Evolutionary conservation across 805 yeast genomes (phyloP), one percentile per base, ranked within the genome.

Genomic region (Komagataella populi): DNA sequence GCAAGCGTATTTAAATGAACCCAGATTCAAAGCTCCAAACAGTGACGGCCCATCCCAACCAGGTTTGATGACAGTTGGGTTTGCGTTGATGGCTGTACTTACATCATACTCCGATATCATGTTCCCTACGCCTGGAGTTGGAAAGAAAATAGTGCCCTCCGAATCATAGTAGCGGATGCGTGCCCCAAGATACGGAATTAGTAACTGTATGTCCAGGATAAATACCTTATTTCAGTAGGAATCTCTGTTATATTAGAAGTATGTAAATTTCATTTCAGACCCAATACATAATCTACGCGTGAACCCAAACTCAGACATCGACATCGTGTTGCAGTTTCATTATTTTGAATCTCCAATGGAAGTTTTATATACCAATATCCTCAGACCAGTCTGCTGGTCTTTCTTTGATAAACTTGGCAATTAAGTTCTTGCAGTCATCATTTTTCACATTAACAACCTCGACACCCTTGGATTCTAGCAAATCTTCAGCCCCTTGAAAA

Each of bases 401-500:
- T 60, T 85, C 89, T 52, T 70, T 68, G 56, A 91, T 91, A 63
- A 90, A 91, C 56, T 79, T 74, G 51, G 72, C 71, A 95, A 93
- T 86, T 55, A 93, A 63, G 14, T 74, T 73, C 62, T 80, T 80
- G 62, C 93, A 86, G 56, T 77, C 76, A 14, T 69, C 69, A 59
- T 77, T 78, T 46, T 84, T 66, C 58, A 79, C 55, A 60, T 83
- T 78, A 50, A 81, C 70, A n/a, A 84, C 77, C 60, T 84, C 87
- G 51, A 86, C 83, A 16, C 95, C 95, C 58, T 83, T 72, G 3
- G 74, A 61, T 55, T 65, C 63, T 59, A 91, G 72, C 64, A 81
- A 80, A 46, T 81, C 84, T 64, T 91, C 97, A 23, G 87, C 95
- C 10, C 97, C 96, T 39, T 74, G 57, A 59, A 85, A 91, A 30